A percentile compares a stretch with the other conserved stretches of the same genome.
Evolutionary conservation across 495 filamentous ascomycete species (phyloP).

Genomic region (Hypoxylon subgilvum): DNA sequence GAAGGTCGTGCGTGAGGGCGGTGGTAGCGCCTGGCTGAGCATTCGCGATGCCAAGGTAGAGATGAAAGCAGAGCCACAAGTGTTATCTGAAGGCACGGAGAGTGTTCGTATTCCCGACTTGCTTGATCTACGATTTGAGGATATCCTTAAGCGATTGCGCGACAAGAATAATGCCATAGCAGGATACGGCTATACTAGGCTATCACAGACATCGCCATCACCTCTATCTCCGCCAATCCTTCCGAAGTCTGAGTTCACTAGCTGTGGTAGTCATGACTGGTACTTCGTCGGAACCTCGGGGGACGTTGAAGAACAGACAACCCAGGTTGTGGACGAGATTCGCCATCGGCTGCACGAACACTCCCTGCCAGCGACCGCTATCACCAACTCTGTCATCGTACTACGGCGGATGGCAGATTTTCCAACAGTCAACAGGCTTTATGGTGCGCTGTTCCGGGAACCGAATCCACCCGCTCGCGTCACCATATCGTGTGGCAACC

Average conservation of each 20-base stretch:
- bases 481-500: constrained; percentile 75
- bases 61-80: constrained; percentile 44
- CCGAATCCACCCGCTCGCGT: constrained; percentile 87
- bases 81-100: neutral
- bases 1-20: constrained; percentile 65
- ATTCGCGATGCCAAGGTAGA: constrained; percentile 65
- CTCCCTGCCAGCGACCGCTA: constrained; percentile 55
- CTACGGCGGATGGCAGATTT: constrained; percentile 84
- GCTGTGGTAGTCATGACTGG: constrained; percentile 30
- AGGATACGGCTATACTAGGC: neutral
- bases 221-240: neutral
- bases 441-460: constrained; percentile 68
- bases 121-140: constrained; percentile 54
- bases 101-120: constrained; percentile 54
- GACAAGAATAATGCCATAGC: neutral
- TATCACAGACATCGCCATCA: neutral
- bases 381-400: constrained; percentile 76
- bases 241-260: neutral
- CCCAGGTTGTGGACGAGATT: constrained; percentile 45
- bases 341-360: constrained; percentile 36
- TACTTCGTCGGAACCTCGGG: constrained; percentile 25
- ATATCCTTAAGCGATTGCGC: constrained; percentile 3
- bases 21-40: constrained; percentile 71
- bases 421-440: constrained; percentile 70
- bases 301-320: constrained; percentile 46